Conservation (phyloP, 176 grass and related monocot species). For the Leersia perrieri region DNA sequence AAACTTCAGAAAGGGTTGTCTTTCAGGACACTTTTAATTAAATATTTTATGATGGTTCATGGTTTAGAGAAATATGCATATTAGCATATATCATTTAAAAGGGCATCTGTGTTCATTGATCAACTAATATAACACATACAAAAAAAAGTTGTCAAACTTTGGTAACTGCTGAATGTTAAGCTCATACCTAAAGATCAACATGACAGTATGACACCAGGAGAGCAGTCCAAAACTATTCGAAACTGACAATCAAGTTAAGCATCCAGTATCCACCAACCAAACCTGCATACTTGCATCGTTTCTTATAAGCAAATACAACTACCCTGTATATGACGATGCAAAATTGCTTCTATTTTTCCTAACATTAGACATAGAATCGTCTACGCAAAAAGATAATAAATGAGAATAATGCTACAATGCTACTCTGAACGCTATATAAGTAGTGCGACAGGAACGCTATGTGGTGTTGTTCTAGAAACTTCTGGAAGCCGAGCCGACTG, state of each 20-base stretch:
- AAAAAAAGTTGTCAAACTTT: not conserved
- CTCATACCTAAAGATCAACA: not conserved
- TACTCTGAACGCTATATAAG: slow-evolving; percentile 19
- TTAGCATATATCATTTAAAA: not conserved
- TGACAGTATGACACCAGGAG: not conserved
- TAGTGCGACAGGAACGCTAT: not conserved
- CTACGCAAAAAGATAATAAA: not conserved
- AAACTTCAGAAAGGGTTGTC: not conserved
- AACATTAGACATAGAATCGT: too few relatives aligned
- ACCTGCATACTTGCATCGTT: not conserved
- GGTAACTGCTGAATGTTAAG: not conserved
- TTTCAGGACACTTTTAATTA: not conserved
- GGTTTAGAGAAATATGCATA: not conserved
- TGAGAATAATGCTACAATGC: not conserved
- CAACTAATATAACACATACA: not conserved
- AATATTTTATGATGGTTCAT: not conserved
- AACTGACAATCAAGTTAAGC: not conserved
- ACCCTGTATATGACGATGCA: not conserved
- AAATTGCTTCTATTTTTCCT: not conserved
- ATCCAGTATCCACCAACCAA: not conserved
- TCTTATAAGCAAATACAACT: not conserved
- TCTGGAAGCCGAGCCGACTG: not conserved
- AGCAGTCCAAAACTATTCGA: not conserved
- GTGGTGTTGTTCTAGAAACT: not conserved
- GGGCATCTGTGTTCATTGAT: not conserved